These are phyloP conservation scores for Phaeosphaeria sp. DNA, from an alignment of 2,329 filamentous ascomycete genomes.

Conservation along the genomic window DNA sequence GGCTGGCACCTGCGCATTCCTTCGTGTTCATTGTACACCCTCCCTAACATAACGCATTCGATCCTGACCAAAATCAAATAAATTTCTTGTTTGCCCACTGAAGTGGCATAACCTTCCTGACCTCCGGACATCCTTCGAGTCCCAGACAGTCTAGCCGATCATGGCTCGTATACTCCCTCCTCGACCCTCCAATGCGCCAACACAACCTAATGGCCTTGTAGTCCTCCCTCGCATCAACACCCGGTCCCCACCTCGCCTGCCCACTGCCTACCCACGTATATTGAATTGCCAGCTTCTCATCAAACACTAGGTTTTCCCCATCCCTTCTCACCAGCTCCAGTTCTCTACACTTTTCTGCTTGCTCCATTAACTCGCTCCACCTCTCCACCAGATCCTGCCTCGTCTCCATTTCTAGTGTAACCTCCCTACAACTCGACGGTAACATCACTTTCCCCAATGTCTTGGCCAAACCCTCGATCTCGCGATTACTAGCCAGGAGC, in stretches of 20 bases:
- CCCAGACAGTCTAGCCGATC: conserved; percentile 29
- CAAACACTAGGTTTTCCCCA: conserved; percentile 15
- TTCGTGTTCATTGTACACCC: too few species aligned
- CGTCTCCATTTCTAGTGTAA: conserved; percentile 30
- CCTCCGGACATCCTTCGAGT: not conserved
- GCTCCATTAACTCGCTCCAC: conserved; percentile 6
- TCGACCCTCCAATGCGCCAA: conserved; percentile 26
- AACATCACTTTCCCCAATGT: conserved; percentile 13
- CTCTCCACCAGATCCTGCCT: conserved; percentile 14
- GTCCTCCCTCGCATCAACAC: conserved; percentile 7
- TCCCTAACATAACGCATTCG: too few species aligned
- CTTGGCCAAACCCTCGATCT: conserved; percentile 7
- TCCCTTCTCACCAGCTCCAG: conserved; percentile 14
- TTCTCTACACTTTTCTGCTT: conserved; percentile 9
- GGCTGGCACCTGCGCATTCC: too few species aligned
- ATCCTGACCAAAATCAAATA: not conserved
- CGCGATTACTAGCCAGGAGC: conserved; percentile 7
- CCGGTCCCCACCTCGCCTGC: conserved; percentile 11
- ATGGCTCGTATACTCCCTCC: conserved; percentile 31
- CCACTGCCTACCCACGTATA: conserved; percentile 26
- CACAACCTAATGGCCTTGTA: conserved; percentile 24
- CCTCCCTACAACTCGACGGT: conserved; percentile 29
- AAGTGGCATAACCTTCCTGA: not conserved
- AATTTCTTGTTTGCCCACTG: not conserved
- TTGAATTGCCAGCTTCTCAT: conserved; percentile 7